Percentiles rank a stretch among this genome's conserved stretches.
These are phyloP conservation scores for Aspergillus nomiae DNA, from an alignment of 2,329 filamentous ascomycete genomes.

Conservation along the genomic window DNA sequence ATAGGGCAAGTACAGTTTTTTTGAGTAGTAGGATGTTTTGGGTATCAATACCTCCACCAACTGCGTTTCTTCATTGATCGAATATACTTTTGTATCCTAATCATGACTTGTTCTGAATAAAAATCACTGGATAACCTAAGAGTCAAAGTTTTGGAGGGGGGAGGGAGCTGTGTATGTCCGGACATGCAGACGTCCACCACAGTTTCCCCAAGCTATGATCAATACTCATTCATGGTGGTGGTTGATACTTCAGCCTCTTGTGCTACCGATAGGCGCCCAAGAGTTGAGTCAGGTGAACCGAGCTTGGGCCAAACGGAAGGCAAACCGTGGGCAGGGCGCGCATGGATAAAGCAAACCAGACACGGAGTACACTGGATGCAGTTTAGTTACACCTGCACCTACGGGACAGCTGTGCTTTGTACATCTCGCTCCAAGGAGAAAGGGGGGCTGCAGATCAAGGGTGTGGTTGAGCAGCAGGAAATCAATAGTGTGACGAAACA, in stretches of 20 bases:
- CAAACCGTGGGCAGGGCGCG: conserved; percentile 3
- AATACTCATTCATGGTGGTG: conserved; percentile 17
- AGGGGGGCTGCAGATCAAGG: background rate
- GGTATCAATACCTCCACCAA: background rate
- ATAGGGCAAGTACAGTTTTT: background rate
- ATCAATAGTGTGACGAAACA: conserved; percentile 5
- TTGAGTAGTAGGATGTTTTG: background rate
- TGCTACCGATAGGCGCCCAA: background rate
- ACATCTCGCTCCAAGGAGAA: background rate
- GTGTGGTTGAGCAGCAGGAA: conserved; percentile 2
- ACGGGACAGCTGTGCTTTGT: background rate
- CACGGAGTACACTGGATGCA: background rate
- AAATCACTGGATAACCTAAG: background rate
- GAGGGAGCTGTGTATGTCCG: background rate
- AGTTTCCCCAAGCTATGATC: background rate
- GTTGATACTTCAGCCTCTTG: conserved; percentile 24
- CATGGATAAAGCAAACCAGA: background rate
- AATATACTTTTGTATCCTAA: background rate
- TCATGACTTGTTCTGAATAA: background rate
- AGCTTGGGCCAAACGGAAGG: conserved; percentile 12
- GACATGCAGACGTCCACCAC: background rate
- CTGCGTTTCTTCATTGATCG: background rate
- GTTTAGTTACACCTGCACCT: background rate
- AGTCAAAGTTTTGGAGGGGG: background rate
- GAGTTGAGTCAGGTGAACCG: conserved; percentile 4